Conservation (phyloP, 2,329 filamentous ascomycete species). For the Fusarium pilosicola region DNA sequence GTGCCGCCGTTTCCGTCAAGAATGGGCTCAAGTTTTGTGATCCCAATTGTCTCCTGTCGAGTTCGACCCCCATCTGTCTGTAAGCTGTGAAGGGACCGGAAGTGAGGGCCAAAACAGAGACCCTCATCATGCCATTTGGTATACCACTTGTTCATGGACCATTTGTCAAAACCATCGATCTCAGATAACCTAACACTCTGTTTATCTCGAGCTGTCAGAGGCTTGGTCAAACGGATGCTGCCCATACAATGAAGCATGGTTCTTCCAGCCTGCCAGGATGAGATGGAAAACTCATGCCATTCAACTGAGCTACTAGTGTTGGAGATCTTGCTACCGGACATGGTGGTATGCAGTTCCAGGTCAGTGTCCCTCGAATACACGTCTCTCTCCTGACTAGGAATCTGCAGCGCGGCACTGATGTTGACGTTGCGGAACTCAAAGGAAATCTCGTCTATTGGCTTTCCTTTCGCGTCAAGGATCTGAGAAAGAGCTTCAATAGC, state of each 20-base stretch:
- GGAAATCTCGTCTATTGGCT: fast-evolving
- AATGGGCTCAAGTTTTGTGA: not conserved
- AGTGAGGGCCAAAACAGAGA: not conserved
- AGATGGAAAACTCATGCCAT: not conserved
- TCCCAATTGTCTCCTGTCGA: not conserved
- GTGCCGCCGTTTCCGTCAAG: not conserved
- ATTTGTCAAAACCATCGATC: not conserved
- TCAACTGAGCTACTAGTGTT: not conserved
- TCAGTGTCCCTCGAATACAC: not conserved
- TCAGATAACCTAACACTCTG: not conserved
- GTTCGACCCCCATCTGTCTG: not conserved
- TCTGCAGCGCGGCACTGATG: not conserved
- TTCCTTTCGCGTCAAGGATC: not conserved
- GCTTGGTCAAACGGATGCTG: not conserved
- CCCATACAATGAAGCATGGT: not conserved
- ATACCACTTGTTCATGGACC: not conserved
- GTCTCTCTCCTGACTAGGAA: not conserved
- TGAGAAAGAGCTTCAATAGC: not conserved
- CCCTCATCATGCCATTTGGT: not conserved
- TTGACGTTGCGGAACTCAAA: not conserved
- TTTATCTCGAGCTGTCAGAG: not conserved
- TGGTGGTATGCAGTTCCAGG: not conserved
- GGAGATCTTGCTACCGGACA: not conserved
- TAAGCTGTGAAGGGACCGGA: not conserved
- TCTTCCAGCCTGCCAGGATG: not conserved